Evolutionary conservation across 1,284 basidiomycete genomes (phyloP), one percentile per base, ranked within the genome.

Genomic region (Sporisorium scitamineum): DNA sequence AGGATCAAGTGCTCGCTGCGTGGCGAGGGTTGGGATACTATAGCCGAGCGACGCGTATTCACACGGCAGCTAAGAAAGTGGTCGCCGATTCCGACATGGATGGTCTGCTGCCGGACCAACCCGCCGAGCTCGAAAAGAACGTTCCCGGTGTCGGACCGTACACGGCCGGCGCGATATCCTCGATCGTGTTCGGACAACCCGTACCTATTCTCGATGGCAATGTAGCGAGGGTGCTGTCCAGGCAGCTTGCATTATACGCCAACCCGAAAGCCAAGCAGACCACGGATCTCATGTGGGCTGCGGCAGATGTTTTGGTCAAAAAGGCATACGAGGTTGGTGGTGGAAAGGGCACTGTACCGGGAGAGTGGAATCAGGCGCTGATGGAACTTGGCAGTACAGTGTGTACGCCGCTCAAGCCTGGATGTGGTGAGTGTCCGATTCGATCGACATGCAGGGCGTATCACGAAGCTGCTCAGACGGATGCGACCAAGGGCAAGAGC

Each of bases 111-210:
- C 96, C 96, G 0, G 88, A 90, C 55, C 92, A 92, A 72, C 92
- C 93, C 0, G 90, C 90, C 72, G 90, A 91, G 18, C 90, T 99
- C 88, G 91, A 96, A 86, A 89, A 90, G 57, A 89, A 92, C 64
- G 92, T 97, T 47, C 93, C 94, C 31, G 95, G 95, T 2, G 92
- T 97, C 39, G 95, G 95, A 37, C 88, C 93, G 41, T 97, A 97
- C 85, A 97, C 94, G 0, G 88, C 88, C 11, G 89, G 84, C 20
- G 84, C 84, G 5, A 82, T 85, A 14, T 79, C 74, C 18, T 76
- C 74, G 14, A 85, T 85, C 45, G 83, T 83, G 5, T 85, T 80
- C 44, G 84, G 84, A 3, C 61, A 76, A 18, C 62, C 81, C 0
- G 82, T 72, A 6, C 80, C 82, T 11, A 80, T 84, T 18, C 58